Evolutionary conservation across 2,329 filamentous ascomycete genomes (phyloP).

Genomic region (Calonectria honghensis): DNA sequence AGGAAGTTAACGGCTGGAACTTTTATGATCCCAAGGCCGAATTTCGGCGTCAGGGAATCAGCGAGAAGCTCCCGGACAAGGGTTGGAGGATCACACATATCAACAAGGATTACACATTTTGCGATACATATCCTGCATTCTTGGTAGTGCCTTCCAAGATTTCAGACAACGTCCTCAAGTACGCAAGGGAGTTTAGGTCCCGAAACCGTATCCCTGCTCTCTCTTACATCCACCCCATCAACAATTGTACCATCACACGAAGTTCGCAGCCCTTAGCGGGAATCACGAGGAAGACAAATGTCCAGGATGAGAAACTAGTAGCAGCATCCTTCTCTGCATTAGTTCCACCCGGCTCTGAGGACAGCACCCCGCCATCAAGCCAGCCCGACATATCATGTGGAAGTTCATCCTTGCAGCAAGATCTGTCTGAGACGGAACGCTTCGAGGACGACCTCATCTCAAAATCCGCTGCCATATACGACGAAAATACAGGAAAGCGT

Average conservation of each 20-base stretch:
- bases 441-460: constrained; percentile 81
- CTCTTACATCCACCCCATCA: constrained; percentile 96
- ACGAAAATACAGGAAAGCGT: constrained; percentile 76
- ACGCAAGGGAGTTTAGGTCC: constrained; percentile 92
- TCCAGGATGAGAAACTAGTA: constrained; percentile 96
- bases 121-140: constrained; percentile 91
- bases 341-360: constrained; percentile 58
- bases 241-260: constrained; percentile 96
- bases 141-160: constrained; percentile 91
- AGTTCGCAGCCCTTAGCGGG: constrained; percentile 95
- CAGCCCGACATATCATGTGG: constrained; percentile 68
- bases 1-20: constrained; percentile 85
- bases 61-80: constrained; percentile 83
- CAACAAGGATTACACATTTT: constrained; percentile 93
- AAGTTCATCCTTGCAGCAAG: constrained; percentile 63
- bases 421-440: constrained; percentile 77
- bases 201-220: constrained; percentile 90
- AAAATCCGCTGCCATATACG: constrained; percentile 64
- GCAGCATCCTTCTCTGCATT: constrained; percentile 86
- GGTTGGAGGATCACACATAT: constrained; percentile 94
- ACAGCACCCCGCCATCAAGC: constrained; percentile 64
- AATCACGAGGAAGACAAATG: constrained; percentile 89
- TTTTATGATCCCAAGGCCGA: constrained; percentile 91
- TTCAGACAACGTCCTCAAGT: constrained; percentile 97
- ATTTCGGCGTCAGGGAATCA: constrained; percentile 91